These are phyloP conservation scores for Protomyces arabidopsidicola DNA, from an alignment of 1,139 yeast species.

Conservation along the genomic window DNA sequence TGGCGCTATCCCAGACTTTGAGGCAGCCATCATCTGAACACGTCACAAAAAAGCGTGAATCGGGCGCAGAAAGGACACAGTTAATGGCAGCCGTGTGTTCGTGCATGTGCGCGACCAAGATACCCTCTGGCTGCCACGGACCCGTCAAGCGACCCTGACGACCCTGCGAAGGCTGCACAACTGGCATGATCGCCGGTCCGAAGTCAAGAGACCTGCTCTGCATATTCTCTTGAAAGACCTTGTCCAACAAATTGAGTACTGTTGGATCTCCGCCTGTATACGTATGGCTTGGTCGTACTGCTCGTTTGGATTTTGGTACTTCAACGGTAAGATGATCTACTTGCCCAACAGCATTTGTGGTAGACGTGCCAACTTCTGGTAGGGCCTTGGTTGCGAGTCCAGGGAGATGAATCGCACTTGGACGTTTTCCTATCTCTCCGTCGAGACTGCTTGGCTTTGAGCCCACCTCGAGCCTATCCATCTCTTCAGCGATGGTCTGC, in stretches of 20 bases:
- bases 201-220: conserved; percentile 65
- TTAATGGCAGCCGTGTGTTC: conserved; percentile 56
- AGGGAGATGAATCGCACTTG: conserved; percentile 15
- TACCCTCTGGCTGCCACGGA: conserved; percentile 46
- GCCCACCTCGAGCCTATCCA: neutral
- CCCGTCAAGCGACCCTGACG: conserved; percentile 27
- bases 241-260: conserved; percentile 54
- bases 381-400: conserved; percentile 15
- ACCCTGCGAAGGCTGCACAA: conserved; percentile 28
- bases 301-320: neutral
- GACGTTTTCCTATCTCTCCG: neutral
- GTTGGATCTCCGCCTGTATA: conserved; percentile 65
- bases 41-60: conserved; percentile 63
- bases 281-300: conserved; percentile 35
- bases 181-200: conserved; percentile 43
- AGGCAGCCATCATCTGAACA: conserved; percentile 83
- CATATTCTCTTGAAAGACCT: conserved; percentile 53
- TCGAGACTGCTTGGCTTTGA: conserved; percentile 14
- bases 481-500: neutral
- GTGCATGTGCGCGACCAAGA: conserved; percentile 54
- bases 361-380: conserved; percentile 16
- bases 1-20: conserved; percentile 70
- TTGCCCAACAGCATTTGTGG: conserved; percentile 7
- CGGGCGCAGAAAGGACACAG: conserved; percentile 54
- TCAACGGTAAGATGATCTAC: conserved; percentile 10